Conservation (phyloP, 2,329 filamentous ascomycete species). For the Xylaria sp. region DNA sequence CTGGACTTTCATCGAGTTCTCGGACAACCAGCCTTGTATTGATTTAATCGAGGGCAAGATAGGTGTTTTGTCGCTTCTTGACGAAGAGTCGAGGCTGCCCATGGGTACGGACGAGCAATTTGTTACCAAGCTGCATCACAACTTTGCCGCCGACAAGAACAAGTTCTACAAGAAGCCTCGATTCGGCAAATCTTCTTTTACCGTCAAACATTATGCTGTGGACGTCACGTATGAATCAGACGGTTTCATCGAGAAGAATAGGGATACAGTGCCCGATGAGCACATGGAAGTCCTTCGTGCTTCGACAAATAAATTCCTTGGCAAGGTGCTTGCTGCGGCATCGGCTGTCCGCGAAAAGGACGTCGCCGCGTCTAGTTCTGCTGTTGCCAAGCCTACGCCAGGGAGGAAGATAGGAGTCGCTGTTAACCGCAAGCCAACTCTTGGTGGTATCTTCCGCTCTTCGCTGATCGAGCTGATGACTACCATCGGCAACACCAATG, state of each 20-base stretch:
- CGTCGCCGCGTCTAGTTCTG: slow-evolving; percentile 61
- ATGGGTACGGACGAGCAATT: slow-evolving; percentile 99
- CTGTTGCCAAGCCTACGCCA: slow-evolving; percentile 77
- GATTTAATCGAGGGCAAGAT: slow-evolving; percentile 97
- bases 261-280: slow-evolving; percentile 97
- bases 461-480: slow-evolving; percentile 97
- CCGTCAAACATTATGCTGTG: slow-evolving; percentile 96
- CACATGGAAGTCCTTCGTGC: slow-evolving; percentile 90
- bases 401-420: slow-evolving; percentile 89
- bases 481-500: slow-evolving; percentile 97
- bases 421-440: slow-evolving; percentile 92
- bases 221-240: slow-evolving; percentile 99
- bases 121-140: slow-evolving; percentile 92
- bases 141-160: slow-evolving; percentile 87
- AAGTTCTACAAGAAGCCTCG: slow-evolving; percentile 98
- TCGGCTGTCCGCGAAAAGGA: slow-evolving; percentile 91
- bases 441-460: slow-evolving; percentile 98
- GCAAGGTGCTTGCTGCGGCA: slow-evolving; percentile 81
- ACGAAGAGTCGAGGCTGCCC: slow-evolving; percentile 93
- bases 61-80: slow-evolving; percentile 86
- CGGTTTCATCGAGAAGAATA: slow-evolving; percentile 99
- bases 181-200: slow-evolving; percentile 96
- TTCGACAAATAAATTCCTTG: slow-evolving; percentile 83
- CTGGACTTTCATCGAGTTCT: slow-evolving; percentile 99
- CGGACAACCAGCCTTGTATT: slow-evolving; percentile 98